Evolutionary conservation across 495 filamentous ascomycete species (phyloP).

Genomic region (Neurospora tetrasperma): DNA sequence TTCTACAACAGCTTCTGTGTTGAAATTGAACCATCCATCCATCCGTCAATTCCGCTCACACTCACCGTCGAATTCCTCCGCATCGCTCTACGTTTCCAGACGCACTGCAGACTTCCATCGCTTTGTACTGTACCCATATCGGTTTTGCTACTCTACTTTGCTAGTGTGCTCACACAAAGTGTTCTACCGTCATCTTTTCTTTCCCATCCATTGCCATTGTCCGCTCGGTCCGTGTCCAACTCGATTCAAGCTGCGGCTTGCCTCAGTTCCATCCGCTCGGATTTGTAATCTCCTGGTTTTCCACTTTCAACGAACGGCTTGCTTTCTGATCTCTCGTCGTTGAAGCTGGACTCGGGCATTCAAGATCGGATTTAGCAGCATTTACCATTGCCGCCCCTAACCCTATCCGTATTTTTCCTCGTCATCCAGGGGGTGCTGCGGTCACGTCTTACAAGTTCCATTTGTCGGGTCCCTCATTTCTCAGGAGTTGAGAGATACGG

Average conservation of each 20-base stretch:
- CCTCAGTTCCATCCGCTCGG: slow-evolving; percentile 10
- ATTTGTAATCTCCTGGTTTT: neutral
- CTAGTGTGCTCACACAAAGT: neutral
- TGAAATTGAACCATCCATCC: neutral
- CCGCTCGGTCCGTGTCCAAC: neutral
- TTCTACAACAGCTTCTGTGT: neutral
- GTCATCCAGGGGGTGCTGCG: neutral
- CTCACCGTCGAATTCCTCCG: neutral
- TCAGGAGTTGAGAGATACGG: neutral
- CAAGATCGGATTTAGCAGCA: neutral
- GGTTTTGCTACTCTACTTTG: neutral
- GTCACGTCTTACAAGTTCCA: neutral
- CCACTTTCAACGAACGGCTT: neutral
- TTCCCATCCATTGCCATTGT: neutral
- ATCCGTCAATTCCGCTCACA: neutral
- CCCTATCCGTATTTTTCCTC: neutral
- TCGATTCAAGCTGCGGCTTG: neutral
- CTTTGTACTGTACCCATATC: neutral
- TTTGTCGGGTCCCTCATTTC: slow-evolving; percentile 1
- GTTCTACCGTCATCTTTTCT: neutral
- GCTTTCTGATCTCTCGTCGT: neutral
- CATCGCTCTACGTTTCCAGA: neutral
- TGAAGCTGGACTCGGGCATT: neutral
- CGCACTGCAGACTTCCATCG: neutral
- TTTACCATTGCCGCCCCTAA: neutral